Evolutionary conservation across 2,329 filamentous ascomycete species (phyloP).

Genomic region (Aspergillus hiratsukae): DNA sequence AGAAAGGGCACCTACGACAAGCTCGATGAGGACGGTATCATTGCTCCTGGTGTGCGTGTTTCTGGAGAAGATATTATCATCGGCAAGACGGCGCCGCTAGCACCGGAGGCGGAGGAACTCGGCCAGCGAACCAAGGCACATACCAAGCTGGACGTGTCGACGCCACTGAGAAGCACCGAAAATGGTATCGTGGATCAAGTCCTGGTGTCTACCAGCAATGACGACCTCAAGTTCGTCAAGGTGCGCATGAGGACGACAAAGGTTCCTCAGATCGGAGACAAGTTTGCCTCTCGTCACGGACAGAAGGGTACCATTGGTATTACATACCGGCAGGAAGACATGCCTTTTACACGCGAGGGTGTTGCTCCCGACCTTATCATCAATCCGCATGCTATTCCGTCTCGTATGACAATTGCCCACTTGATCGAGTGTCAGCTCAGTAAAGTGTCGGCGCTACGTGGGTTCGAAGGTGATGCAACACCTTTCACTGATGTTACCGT

Average conservation of each 20-base stretch:
- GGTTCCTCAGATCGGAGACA: constrained; percentile 97
- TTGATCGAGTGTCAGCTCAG: constrained; percentile 98
- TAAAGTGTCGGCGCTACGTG: constrained; percentile 90
- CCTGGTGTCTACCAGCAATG: constrained; percentile 87
- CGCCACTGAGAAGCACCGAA: constrained; percentile 88
- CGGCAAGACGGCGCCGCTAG: constrained; percentile 93
- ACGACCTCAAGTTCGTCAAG: constrained; percentile 94
- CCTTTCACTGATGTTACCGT: constrained; percentile 98
- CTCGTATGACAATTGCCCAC: constrained; percentile 99
- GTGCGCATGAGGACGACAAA: constrained; percentile 96
- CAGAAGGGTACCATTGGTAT: constrained; percentile 99
- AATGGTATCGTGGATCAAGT: constrained; percentile 95
- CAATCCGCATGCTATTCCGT: constrained; percentile 98
- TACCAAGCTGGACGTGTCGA: constrained; percentile 92
- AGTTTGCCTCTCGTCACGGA: constrained; percentile 97
- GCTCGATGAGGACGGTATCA: constrained; percentile 91
- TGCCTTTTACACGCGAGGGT: constrained; percentile 93
- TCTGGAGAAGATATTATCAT: constrained; percentile 99
- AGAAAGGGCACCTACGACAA: constrained; percentile 98
- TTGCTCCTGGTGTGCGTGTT: constrained; percentile 88
- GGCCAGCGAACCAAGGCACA: constrained; percentile 87
- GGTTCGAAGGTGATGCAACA: constrained; percentile 93
- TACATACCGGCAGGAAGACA: constrained; percentile 94
- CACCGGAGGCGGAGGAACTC: constrained; percentile 86
- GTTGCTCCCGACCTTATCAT: constrained; percentile 95